These are phyloP conservation scores for Kodamaea plutei DNA, from an alignment of 1,139 yeast genomes.

Conservation along the genomic window DNA sequence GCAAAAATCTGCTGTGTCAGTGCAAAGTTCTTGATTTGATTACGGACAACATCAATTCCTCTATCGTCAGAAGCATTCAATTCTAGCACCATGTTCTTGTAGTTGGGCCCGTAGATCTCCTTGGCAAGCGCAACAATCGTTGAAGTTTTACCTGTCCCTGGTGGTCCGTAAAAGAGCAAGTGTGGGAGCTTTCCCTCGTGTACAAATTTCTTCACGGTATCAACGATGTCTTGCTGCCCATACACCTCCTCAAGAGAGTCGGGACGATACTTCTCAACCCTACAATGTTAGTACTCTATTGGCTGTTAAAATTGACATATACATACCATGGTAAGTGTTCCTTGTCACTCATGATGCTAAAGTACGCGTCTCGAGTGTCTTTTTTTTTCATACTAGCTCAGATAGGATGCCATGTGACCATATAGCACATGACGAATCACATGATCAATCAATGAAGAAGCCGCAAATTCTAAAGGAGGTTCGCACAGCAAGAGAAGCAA, in stretches of 20 bases:
- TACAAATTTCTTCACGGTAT: constrained; percentile 78
- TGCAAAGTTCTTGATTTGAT: constrained; percentile 80
- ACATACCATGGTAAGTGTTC: constrained; percentile 45
- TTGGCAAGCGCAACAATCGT: constrained; percentile 87
- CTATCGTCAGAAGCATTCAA: constrained; percentile 84
- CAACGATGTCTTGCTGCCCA: constrained; percentile 86
- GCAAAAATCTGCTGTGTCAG: constrained; percentile 87
- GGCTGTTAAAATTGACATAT: background rate
- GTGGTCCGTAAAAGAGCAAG: constrained; percentile 90
- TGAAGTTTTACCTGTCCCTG: constrained; percentile 97
- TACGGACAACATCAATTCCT: constrained; percentile 82
- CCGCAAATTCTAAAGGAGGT: too few species aligned
- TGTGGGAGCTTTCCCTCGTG: constrained; percentile 84
- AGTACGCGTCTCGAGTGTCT: too few species aligned
- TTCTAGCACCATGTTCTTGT: constrained; percentile 85
- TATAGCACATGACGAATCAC: too few species aligned
- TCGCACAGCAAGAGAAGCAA: too few species aligned
- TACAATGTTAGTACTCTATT: constrained; percentile 24
- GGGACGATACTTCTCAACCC: constrained; percentile 98
- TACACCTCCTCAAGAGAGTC: constrained; percentile 75
- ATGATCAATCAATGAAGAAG: too few species aligned
- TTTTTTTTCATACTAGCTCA: too few species aligned
- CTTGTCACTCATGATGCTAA: too few species aligned
- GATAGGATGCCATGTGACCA: too few species aligned
- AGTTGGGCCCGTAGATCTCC: constrained; percentile 85